Base-by-base conservation (phyloP, 208 protist species). In the Wallacemonas sp. region DNA sequence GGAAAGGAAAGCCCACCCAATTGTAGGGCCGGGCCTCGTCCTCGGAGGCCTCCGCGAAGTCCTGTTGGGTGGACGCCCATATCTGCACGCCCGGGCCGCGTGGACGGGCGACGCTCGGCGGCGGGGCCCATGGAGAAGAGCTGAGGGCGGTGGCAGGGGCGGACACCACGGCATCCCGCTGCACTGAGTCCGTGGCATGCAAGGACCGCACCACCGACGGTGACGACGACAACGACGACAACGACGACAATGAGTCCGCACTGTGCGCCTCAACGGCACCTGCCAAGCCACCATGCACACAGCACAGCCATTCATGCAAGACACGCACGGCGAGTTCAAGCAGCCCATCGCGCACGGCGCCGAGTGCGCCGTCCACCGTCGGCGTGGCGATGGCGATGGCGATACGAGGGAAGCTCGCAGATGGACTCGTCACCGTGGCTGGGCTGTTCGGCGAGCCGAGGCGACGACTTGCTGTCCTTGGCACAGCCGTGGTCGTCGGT, bases 291-390 rank as follows among this genome's bases (percentile, higher is more conserved):
- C 14, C 52, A 36, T 4, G n/a, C 12, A 59, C 52, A 7, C 32
- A 39, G 31, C 32, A 14, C 14, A 59, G 20, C 52, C 52, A 59
- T 29, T 59, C 52, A 29, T 41, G 39, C 26, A 59, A 29, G 4
- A 59, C 52, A 23, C 52, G 52, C 31, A 59, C 52, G 10, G 52
- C 5, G 16, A 59, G 52, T n/a, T 59, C 52, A 12, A 59, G 32
- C 11, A 59, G 52, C 8, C 36, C 29, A 41, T 59, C 52, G 1
- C 52, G 52, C 48, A 41, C 36, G 14, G 14, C 36, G 36, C 36
- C 36, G 14, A 7, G 14, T 41, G 36, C 7, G 36, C 36, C n/a
- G n/a, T n/a, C n/a, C n/a, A n/a, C n/a, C n/a, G n/a, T n/a, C n/a
- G n/a, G n/a, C n/a, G n/a, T n/a, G n/a, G n/a, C n/a, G n/a, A n/a